Base-by-base conservation (phyloP, 116 monocot genomes). In the Papilionanthe hybrid region DNA sequence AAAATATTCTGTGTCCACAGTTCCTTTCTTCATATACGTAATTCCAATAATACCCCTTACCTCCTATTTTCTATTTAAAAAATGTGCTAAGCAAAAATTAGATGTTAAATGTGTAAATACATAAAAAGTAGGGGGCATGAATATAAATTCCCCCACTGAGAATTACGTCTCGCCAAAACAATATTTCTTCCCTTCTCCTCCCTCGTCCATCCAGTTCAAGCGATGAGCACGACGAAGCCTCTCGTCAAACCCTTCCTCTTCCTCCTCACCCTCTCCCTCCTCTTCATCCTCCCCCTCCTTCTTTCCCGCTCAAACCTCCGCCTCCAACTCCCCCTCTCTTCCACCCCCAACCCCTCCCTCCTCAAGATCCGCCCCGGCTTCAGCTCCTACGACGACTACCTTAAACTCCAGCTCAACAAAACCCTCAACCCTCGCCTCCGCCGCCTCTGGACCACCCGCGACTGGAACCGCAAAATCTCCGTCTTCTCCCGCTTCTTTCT, bases 401-500 rank as follows among this genome's bases (percentile, higher is more conserved):
- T 96, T 37, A 55, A 84, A 47, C 90, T 78, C 72, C 96, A 96
- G 85, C 90, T 96, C n/a, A 93, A 91, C 83, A 96, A 96, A 81
- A 96, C 96, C 23, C 92, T 92, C 41, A 78, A 96, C 81, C 92
- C 94, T 9, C 86, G 83, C 15, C 96, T 96, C 83, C 90, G 96
- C 27, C 86, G 72, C 37, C 29, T 96, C 17, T 96, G 96, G 96
- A 81, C 87, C 23, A 96, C 93, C 65, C 96, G 92, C 47, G 96
- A 96, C 79, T 96, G 96, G 96, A 83, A 88, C 10, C 96, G 96
- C 78, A 96, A 96, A 82, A 88, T 96, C 78, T 66, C 42, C 67
- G 89, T 87, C 81, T 96, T 96, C 92, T 55, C 93, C 32, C 53
- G 67, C 76, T 87, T 93, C 86, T 96, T 96, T 91, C 41, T 72